Base-by-base conservation (phyloP, 768 basidiomycete species). In the Boletus sp. region DNA sequence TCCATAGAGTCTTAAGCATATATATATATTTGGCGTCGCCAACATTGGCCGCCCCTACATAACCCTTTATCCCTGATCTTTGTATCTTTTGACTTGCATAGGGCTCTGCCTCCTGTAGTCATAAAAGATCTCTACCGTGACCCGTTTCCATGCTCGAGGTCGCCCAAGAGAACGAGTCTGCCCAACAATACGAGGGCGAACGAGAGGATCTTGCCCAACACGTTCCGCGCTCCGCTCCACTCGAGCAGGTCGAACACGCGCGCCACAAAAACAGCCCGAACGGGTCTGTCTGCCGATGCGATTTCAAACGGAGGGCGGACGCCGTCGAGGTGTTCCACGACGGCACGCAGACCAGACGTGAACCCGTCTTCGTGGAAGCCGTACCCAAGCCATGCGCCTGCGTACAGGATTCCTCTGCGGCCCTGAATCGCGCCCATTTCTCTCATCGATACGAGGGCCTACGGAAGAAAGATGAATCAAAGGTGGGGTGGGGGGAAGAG, bases 361-460 rank as follows among this genome's bases (percentile, higher is more conserved):
- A 90, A 90, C 3, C 86, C 88, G 64, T 90, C 90, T 71, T 91
- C 89, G 72, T 92, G 89, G 77, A 92, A 90, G 17, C 89, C 89
- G 63, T 89, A 90, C 55, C 82, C 82, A 45, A 85, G 78, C 76
- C 86, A 92, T 28, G 89, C 89, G 10, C 88, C 87, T 3, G 76
- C 86, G 65, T 78, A 87, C 8, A 84, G 79, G 61, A 90, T 79
- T 5, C 80, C 79, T 9, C 86, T 78, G 46, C 64, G 78, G 63
- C 82, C 81, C 71, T 91, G 89, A 54, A 90, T 90, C 15, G 64
- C 67, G 48, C 67, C 66, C 67, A 90, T 79, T 28, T 75, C 73
- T 9, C 67, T 61, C 64, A 89, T 87, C 0, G 85, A 81, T 18
- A 64, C 68, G 24, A 89, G 76, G 15, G 84, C 83, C 79, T 83